Evolutionary conservation across 2,329 filamentous ascomycete genomes (phyloP), one percentile per base, ranked within the genome.

Genomic region (Clarireedia paspali): DNA sequence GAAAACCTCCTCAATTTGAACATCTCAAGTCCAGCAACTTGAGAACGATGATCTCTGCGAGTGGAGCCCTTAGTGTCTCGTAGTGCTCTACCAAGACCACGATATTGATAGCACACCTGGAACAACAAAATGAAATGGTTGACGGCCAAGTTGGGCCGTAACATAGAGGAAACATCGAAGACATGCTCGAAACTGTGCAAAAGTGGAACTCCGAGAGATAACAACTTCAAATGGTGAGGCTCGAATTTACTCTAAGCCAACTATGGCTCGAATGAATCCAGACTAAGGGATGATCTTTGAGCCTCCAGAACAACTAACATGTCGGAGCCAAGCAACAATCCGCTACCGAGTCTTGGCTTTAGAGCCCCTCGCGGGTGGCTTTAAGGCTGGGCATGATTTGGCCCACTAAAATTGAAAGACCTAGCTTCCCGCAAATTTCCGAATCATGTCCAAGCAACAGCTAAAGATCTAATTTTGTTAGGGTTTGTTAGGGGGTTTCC

Each of bases 161-260:
- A 51, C 53, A 56, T 26, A 56, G 20, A 45, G 47, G 53, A 56
- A 56, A 51, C 53, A 40, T 39, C 24, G 23, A 56, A 51, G 20
- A 24, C 26, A 44, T 36, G 24, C 26, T 47, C 52, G 52, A 55
- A 55, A 50, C 52, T 4, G 26, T 44, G 7, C 47, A 55, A 55
- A 47, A 50, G 38, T 42, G 38, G 52, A 17, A 36, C 9, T n/a
- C 46, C 24, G 36, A 47, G 44, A 47, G 46, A 44, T 34, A 50
- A 36, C 14, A 49, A 27, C n/a, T 49, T 50, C 38, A 36, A 36
- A 26, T 42, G 45, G 15, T 34, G 24, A 50, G 26, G 26, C 36
- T 55, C 45, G 42, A 50, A 34, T 9, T 24, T 23, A 30, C 17
- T 55, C 38, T 55, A 26, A n/a, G 24, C 17, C 17, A 30, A 49